Evolutionary conservation across 129 eudicot species (phyloP).

Genomic region (Kitagawia praeruptora): DNA sequence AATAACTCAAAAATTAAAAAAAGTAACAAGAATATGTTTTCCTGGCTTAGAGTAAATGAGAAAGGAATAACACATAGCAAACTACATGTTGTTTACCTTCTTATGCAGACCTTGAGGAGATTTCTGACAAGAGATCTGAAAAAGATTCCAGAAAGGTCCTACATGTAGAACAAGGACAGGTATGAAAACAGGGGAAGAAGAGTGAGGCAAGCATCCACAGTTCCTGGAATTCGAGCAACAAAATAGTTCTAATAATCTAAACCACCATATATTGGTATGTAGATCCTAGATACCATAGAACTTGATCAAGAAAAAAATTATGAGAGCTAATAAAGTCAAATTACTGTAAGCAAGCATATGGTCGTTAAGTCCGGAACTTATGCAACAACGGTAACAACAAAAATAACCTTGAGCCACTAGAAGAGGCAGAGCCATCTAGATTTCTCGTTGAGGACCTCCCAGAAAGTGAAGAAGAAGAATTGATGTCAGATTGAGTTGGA

Average conservation of each 20-base stretch:
- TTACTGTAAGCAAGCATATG: too few relatives aligned
- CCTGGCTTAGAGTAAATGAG: not conserved
- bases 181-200: not conserved
- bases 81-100: constrained; percentile 41
- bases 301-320: not conserved
- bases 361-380: too few relatives aligned
- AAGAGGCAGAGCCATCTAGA: too few relatives aligned
- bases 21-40: not conserved
- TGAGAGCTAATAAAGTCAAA: too few relatives aligned
- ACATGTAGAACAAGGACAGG: not conserved
- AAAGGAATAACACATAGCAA: not conserved
- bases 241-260: not conserved
- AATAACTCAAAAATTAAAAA: not conserved
- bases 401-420: too few relatives aligned
- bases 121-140: constrained; percentile 17
- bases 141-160: not conserved
- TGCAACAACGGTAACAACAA: too few relatives aligned
- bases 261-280: not conserved
- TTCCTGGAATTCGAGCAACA: not conserved
- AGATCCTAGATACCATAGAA: not conserved
- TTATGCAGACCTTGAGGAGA: constrained; percentile 98
- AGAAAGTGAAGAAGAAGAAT: too few relatives aligned
- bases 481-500: too few relatives aligned
- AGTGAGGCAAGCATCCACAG: not conserved
- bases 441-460: too few relatives aligned